Evolutionary conservation across 129 eudicot genomes (phyloP).

Genomic region (Artemisia annua): DNA sequence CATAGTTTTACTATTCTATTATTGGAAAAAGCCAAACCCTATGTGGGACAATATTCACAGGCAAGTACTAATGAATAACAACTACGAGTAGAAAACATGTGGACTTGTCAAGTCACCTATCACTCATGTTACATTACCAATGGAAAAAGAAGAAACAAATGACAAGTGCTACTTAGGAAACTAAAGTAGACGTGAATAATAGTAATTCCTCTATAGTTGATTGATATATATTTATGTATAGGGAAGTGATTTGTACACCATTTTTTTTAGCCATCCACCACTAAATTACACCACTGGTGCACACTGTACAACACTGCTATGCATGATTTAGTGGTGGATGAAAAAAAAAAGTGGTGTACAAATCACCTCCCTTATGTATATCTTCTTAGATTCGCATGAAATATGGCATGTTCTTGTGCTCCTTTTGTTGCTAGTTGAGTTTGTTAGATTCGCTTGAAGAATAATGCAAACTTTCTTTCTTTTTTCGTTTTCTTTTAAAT

Average conservation of each 20-base stretch:
- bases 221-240: no score
- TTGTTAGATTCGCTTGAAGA: neutral
- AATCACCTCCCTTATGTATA: no score
- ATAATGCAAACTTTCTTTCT: no score
- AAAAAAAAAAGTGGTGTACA: no score
- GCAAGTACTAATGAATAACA: conserved; percentile 26
- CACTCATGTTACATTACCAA: conserved; percentile 30
- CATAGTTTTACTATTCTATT: conserved; percentile 11
- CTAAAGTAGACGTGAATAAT: neutral
- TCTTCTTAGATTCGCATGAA: conserved; percentile 1
- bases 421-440: neutral
- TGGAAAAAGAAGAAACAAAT: conserved; percentile 21
- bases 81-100: conserved; percentile 28
- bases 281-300: no score
- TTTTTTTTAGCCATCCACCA: no score
- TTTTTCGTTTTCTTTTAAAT: no score
- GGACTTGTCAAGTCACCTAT: conserved; percentile 30
- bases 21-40: conserved; percentile 23
- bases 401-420: neutral
- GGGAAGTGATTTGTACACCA: no score
- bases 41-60: conserved; percentile 34
- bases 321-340: no score
- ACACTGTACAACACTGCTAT: no score
- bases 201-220: neutral
- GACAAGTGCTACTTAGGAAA: conserved; percentile 8